Percentiles rank a stretch among this genome's conserved stretches.
Conservation (phyloP, 2,329 filamentous ascomycete species). For the Intubia oerlemansii region DNA sequence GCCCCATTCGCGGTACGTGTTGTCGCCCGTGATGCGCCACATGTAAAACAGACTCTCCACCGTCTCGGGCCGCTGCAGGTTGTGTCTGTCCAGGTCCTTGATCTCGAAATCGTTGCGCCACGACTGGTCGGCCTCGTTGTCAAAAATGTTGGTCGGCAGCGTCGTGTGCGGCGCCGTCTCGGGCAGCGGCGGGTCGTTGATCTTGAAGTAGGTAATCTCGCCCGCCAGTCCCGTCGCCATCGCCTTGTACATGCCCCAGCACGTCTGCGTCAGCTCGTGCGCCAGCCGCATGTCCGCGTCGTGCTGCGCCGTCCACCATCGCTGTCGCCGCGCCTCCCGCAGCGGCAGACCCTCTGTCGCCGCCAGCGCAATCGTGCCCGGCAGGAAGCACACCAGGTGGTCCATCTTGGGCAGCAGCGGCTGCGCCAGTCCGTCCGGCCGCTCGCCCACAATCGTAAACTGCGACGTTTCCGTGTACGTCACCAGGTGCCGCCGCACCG, state of each 20-base stretch:
- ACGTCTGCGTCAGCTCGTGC: conserved; percentile 83
- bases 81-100: conserved; percentile 68
- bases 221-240: conserved; percentile 82
- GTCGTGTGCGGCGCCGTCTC: conserved; percentile 30
- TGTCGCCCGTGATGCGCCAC: conserved; percentile 91
- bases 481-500: conserved; percentile 78
- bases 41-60: conserved; percentile 96
- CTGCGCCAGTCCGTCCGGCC: conserved; percentile 48
- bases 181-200: conserved; percentile 45
- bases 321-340: conserved; percentile 47
- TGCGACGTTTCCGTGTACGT: conserved; percentile 66
- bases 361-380: conserved; percentile 79
- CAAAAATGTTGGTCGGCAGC: conserved; percentile 24
- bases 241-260: conserved; percentile 91
- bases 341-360: conserved; percentile 63
- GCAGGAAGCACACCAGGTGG: conserved; percentile 93
- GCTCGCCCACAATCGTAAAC: conserved; percentile 79
- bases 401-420: conserved; percentile 80
- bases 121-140: conserved; percentile 27
- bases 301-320: conserved; percentile 55
- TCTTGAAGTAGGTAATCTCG: conserved; percentile 82
- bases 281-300: conserved; percentile 78
- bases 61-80: conserved; percentile 86
- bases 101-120: conserved; percentile 69
- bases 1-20: conserved; percentile 81